Base-by-base conservation (phyloP, 306 rosid genomes). In the Senna tora region DNA sequence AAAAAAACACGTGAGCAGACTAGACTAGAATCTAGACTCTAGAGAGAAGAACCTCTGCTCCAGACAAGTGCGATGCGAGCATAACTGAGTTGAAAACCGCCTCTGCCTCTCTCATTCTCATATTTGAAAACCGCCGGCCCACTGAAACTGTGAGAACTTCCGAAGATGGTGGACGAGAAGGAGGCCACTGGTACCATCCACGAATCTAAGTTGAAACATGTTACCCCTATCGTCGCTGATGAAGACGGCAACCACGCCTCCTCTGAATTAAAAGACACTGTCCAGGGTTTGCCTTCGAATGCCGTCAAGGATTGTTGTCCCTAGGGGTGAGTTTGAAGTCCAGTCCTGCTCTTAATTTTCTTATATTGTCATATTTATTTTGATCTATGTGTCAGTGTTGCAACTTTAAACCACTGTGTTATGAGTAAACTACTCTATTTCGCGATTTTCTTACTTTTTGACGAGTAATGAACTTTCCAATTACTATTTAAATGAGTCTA, bases 271-370 rank as follows among this genome's bases (percentile, higher is more conserved):
- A 16, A 50, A 71, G 74, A 85, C 17, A 75, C 74, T 10, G 59
- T 87, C 5, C 72, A 57, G 33, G 63, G 58, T 72, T 58, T 90
- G 43, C 96, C 96, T 69, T 72, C 84, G 38, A 65, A 77, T 74
- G 88, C 70, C 53, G 79, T 83, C 19, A 69, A 78, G 43, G 84
- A 87, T 73, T 93, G 71, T 32, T 75, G 66, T 84, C 91, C 41
- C 15, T 42, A 21, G 89, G 89, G 67, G 93, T 89, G 57, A 17
- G 71, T 59, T 65, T 63, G 78, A 28, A 36, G 1, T 34, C 60
- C 11, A 38, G 28, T 67, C 17, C 17, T 19, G 19, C 4, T 10
- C 6, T 15, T 5, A 2, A 75, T 45, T 20, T 36, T 49, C 8
- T 5, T 16, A 10, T 54, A 0, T 16, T 25, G 7, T 20, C 3